These are phyloP conservation scores for Teratosphaeria zuluensis DNA, from an alignment of 2,329 filamentous ascomycete genomes.

Conservation along the genomic window DNA sequence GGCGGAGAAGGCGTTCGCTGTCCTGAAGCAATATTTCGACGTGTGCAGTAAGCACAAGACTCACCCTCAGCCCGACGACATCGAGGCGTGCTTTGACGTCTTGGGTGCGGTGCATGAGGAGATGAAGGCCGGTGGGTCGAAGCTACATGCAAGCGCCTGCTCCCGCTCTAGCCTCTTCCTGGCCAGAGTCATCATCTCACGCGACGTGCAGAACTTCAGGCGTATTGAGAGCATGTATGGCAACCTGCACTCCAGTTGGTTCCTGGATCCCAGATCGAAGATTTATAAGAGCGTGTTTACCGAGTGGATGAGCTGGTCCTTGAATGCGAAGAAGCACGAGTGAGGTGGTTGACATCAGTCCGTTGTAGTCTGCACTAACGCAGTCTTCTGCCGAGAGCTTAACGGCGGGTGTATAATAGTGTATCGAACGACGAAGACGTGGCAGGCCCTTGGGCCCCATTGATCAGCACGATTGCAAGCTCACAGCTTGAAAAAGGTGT, in stretches of 20 bases:
- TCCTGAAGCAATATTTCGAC: conserved; percentile 64
- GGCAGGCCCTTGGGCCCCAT: too few species aligned
- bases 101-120: conserved; percentile 61
- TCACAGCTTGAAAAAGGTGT: too few species aligned
- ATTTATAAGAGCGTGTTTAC: conserved; percentile 36
- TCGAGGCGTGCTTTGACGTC: conserved; percentile 44
- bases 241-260: conserved; percentile 35
- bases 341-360: background rate
- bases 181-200: conserved; percentile 50
- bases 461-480: too few species aligned
- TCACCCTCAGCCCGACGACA: conserved; percentile 33
- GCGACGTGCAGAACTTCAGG: conserved; percentile 31
- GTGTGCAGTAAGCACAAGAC: conserved; percentile 43
- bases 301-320: conserved; percentile 38
- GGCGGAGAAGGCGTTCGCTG: conserved; percentile 59
- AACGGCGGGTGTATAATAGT: background rate
- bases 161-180: conserved; percentile 63
- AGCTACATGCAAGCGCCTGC: conserved; percentile 63
- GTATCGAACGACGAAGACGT: background rate
- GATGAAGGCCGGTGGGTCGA: conserved; percentile 52
- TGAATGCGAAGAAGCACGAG: conserved; percentile 17
- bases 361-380: background rate
- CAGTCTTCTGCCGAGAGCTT: too few species aligned
- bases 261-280: conserved; percentile 30
- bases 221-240: conserved; percentile 33